Evolutionary conservation across 2,329 filamentous ascomycete genomes (phyloP).

Genomic region (Pseudomassariella vexata): DNA sequence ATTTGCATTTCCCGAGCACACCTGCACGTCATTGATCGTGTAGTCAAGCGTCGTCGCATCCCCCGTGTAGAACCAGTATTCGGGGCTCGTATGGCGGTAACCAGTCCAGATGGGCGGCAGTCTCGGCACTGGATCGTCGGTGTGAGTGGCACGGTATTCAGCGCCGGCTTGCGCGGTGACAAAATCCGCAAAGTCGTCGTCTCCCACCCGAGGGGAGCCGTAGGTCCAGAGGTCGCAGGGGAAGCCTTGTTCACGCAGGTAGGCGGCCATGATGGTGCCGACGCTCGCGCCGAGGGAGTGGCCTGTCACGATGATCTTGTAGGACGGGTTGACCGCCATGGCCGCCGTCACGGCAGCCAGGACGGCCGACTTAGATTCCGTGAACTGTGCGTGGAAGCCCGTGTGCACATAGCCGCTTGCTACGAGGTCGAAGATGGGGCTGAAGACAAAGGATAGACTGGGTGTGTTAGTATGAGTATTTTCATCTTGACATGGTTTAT

Average conservation of each 20-base stretch:
- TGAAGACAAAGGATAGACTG: not conserved
- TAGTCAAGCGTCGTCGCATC: too few relatives aligned
- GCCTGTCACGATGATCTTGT: slow-evolving; percentile 18
- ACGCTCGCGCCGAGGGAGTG: slow-evolving; percentile 24
- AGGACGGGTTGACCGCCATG: slow-evolving; percentile 12
- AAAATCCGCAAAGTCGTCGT: slow-evolving; percentile 17
- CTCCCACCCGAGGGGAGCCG: slow-evolving; percentile 24
- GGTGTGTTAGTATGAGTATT: too few relatives aligned
- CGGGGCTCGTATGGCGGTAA: slow-evolving; percentile 6
- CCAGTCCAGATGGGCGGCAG: slow-evolving; percentile 3
- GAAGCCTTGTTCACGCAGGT: slow-evolving; percentile 13
- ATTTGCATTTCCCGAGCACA: too few relatives aligned
- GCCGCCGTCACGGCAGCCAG: slow-evolving; percentile 11
- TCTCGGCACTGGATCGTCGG: slow-evolving; percentile 10
- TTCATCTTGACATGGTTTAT: too few relatives aligned
- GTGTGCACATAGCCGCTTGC: not conserved
- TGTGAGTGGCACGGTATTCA: slow-evolving; percentile 9
- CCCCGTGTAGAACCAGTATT: slow-evolving; percentile 1
- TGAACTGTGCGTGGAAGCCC: not conserved
- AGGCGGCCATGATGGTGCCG: slow-evolving; percentile 18
- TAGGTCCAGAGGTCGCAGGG: slow-evolving; percentile 20
- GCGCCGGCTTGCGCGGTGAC: slow-evolving; percentile 13
- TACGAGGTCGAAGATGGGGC: not conserved
- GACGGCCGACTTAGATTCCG: slow-evolving; percentile 10
- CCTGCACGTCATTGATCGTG: too few relatives aligned